Conservation (phyloP, 345 rosid genomes). For the Boechera divaricarpa region DNA sequence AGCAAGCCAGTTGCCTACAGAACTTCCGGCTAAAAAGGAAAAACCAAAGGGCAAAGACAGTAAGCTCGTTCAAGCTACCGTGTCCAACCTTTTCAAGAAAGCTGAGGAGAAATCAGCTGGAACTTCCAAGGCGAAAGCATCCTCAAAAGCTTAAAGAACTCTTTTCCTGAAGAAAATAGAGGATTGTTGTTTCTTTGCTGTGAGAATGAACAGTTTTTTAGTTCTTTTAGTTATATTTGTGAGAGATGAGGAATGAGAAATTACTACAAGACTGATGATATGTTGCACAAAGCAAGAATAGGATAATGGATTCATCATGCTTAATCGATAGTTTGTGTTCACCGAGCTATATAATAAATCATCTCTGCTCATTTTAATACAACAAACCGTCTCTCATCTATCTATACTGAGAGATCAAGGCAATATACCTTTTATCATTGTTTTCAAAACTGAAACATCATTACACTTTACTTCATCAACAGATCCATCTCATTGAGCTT, state of each 20-base stretch:
- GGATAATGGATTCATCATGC: constrained; percentile 4
- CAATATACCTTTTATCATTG: constrained; percentile 11
- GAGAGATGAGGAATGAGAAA: constrained; percentile 6
- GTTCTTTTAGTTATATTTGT: constrained; percentile 20
- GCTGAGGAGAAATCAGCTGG: constrained; percentile 57
- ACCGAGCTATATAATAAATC: constrained; percentile 12
- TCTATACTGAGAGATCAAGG: constrained; percentile 13
- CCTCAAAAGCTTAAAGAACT: constrained; percentile 21
- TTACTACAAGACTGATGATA: constrained; percentile 2
- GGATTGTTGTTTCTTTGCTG: constrained; percentile 23
- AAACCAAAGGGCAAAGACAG: constrained; percentile 41
- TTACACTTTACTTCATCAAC: constrained; percentile 18
- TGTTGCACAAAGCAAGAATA: constrained; percentile 4
- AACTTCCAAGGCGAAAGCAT: constrained; percentile 34
- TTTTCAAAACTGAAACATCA: constrained; percentile 32
- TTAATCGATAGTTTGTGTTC: constrained; percentile 7
- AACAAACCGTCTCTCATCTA: constrained; percentile 18
- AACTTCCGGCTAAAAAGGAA: constrained; percentile 48
- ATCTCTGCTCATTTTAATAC: constrained; percentile 17
- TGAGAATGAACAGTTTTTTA: constrained; percentile 26
- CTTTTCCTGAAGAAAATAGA: constrained; percentile 11
- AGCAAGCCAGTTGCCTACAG: constrained; percentile 40
- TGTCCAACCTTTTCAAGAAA: constrained; percentile 77
- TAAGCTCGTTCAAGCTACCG: constrained; percentile 79
- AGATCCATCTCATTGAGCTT: constrained; percentile 28